phyloP scores from a whole-genome alignment of 2,329 filamentous ascomycete genomes.

The Xylaria hypoxylon region DNA sequence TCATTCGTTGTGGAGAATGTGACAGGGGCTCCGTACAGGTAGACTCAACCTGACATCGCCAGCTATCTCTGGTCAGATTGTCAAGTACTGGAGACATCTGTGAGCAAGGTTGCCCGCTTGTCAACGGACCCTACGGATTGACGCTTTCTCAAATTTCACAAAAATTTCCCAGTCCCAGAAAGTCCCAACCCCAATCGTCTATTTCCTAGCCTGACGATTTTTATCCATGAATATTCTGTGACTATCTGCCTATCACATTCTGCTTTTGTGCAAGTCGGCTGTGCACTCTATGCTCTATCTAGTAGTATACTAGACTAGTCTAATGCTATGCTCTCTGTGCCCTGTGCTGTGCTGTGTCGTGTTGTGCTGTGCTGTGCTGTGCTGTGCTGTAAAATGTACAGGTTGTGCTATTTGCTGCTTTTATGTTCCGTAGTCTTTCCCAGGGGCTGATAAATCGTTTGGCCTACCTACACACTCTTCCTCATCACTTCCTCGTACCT shows the following conservation, averaged over 20 bases:
- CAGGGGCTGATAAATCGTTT: constrained; percentile 48
- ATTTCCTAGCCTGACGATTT: constrained; percentile 50
- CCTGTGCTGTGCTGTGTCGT: constrained; percentile 17
- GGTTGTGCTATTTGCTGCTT: constrained; percentile 34
- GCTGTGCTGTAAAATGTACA: constrained; percentile 32
- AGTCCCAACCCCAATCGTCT: constrained; percentile 37
- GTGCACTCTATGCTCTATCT: constrained; percentile 24
- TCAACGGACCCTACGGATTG: constrained; percentile 39
- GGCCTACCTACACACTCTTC: constrained; percentile 32
- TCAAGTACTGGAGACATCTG: constrained; percentile 42
- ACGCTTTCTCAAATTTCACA: constrained; percentile 48
- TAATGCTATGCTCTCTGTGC: constrained; percentile 23
- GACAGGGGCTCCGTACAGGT: constrained; percentile 33
- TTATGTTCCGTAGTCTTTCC: constrained; percentile 36
- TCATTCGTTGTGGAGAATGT: constrained; percentile 39
- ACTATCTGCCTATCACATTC: constrained; percentile 47
- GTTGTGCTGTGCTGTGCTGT: constrained; percentile 38
- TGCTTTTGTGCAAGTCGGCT: constrained; percentile 48
- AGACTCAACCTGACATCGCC: constrained; percentile 24
- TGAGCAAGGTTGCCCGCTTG: constrained; percentile 24
- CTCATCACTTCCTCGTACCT: constrained; percentile 40
- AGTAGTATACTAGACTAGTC: neutral
- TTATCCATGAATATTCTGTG: constrained; percentile 42
- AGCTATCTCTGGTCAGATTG: neutral
- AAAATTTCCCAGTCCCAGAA: constrained; percentile 40